phyloP scores from a whole-genome alignment of 306 rosid genomes.

The Lotus japonicus region DNA sequence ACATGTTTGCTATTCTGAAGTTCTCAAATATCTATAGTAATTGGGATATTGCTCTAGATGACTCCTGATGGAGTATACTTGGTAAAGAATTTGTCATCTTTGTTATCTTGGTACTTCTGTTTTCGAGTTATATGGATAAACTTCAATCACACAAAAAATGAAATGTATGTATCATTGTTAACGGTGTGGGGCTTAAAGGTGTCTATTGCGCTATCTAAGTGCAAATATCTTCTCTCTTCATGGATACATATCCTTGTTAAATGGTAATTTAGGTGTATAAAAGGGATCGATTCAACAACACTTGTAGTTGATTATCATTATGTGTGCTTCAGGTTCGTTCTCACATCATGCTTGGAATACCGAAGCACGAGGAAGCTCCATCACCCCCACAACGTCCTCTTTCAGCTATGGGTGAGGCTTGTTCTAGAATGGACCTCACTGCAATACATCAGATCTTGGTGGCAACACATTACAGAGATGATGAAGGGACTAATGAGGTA shows the following conservation, averaged over 20 bases:
- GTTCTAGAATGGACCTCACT: conserved; percentile 99
- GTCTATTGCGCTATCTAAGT: too few species aligned
- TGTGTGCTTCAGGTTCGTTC: conserved; percentile 65
- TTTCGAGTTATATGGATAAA: not conserved
- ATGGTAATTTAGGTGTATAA: conserved; percentile 7
- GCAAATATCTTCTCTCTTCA: not conserved
- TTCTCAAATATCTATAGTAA: too few species aligned
- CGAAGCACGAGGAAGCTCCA: conserved; percentile 80
- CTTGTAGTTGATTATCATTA: conserved; percentile 4
- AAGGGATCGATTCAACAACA: conserved; percentile 6
- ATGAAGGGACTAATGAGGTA: conserved; percentile 97
- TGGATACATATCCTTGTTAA: conserved; percentile 10
- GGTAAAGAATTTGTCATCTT: not conserved
- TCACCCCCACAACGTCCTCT: conserved; percentile 88
- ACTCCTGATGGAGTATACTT: too few species aligned
- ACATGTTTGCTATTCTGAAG: too few species aligned
- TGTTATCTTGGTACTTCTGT: not conserved
- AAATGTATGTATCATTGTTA: not conserved
- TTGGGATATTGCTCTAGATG: too few species aligned
- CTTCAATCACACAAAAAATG: not conserved
- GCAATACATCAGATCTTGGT: conserved; percentile 96
- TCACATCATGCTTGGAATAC: conserved; percentile 78
- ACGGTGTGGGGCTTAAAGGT: too few species aligned
- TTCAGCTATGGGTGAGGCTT: conserved; percentile 97
- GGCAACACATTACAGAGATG: conserved; percentile 79